Conservation (phyloP, 2,329 filamentous ascomycete species). For the Hypoxylon rubiginosum region DNA sequence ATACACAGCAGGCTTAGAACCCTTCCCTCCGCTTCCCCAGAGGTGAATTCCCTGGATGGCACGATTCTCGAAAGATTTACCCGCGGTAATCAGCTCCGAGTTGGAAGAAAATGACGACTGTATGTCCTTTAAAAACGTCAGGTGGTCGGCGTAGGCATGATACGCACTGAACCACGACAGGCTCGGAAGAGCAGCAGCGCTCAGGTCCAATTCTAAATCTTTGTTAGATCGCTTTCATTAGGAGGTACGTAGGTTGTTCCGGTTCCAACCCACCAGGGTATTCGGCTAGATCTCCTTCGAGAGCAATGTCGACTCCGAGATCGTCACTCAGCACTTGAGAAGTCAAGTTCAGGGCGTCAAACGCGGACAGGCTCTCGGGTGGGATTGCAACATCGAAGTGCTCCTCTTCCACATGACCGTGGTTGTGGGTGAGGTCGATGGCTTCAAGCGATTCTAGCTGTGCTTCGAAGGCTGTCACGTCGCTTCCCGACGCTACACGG, state of each 20-base stretch:
- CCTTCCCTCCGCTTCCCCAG: slow-evolving; percentile 62
- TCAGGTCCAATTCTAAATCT: slow-evolving; percentile 35
- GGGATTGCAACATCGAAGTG: slow-evolving; percentile 54
- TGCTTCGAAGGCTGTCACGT: slow-evolving; percentile 45
- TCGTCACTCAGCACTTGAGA: slow-evolving; percentile 50
- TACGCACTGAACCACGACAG: slow-evolving; percentile 67
- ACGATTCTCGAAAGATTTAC: slow-evolving; percentile 61
- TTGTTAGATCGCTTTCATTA: background rate
- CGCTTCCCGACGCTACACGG: slow-evolving; percentile 48
- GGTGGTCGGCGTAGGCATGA: slow-evolving; percentile 66
- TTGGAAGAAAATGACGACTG: slow-evolving; percentile 61
- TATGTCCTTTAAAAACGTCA: slow-evolving; percentile 63
- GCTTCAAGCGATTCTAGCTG: slow-evolving; percentile 49
- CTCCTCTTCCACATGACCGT: slow-evolving; percentile 42
- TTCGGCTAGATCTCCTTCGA: slow-evolving; percentile 50
- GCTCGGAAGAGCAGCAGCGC: slow-evolving; percentile 51
- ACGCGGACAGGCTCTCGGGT: slow-evolving; percentile 50
- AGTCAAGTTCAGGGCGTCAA: slow-evolving; percentile 50
- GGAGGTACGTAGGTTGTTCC: background rate
- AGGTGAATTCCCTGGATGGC: slow-evolving; percentile 72
- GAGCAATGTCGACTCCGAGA: slow-evolving; percentile 51
- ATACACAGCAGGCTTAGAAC: slow-evolving; percentile 63
- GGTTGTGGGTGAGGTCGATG: slow-evolving; percentile 49
- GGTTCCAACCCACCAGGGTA: slow-evolving; percentile 45
- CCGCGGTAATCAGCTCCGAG: slow-evolving; percentile 63